Base-by-base conservation (phyloP, 441 rosid species). In the Euphorbia celastroides region DNA sequence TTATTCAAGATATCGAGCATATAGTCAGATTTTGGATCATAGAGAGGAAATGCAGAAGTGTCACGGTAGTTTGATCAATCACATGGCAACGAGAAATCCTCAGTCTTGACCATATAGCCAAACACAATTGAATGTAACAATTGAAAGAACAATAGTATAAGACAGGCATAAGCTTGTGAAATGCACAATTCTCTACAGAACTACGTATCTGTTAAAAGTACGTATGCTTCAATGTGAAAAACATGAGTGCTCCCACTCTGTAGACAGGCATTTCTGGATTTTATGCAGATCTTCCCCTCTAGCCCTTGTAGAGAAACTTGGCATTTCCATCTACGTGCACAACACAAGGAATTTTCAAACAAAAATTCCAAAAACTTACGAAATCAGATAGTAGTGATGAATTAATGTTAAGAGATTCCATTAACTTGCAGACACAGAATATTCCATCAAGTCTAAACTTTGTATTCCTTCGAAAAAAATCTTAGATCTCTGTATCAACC, bases 381-480 rank as follows among this genome's bases (percentile, higher is more conserved):
- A 34, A 34, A 34, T 34, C 38, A 34, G 9, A 34, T 34, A 1
- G 56, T 41, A 26, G 19, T 30, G 20, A 62, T 52, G 66, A 17
- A 13, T 27, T 54, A n/a, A n/a, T n/a, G n/a, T n/a, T n/a, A n/a
- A n/a, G 38, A 34, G 9, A 34, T 34, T 34, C 38, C 9, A 34
- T 9, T 4, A 34, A 34, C 9, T 3, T 34, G 38, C 38, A 34
- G 38, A 34, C 38, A 34, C 9, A 34, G 38, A 3, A 34, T 34
- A 9, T 9, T 11, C 66, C 41, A 27, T 28, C 36, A 26, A 27
- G 10, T 13, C 34, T 14, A 27, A 14, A 26, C 9, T 17, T 48
- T n/a, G 16, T 7, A 7, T 64, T 30, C 69, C 69, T 70, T 61
- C 30, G 22, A 64, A 48, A 57, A 64, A 64, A 64, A 65, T 36